Conservation (phyloP, 1,284 basidiomycete species). For the Exobasidium rhododendri region DNA sequence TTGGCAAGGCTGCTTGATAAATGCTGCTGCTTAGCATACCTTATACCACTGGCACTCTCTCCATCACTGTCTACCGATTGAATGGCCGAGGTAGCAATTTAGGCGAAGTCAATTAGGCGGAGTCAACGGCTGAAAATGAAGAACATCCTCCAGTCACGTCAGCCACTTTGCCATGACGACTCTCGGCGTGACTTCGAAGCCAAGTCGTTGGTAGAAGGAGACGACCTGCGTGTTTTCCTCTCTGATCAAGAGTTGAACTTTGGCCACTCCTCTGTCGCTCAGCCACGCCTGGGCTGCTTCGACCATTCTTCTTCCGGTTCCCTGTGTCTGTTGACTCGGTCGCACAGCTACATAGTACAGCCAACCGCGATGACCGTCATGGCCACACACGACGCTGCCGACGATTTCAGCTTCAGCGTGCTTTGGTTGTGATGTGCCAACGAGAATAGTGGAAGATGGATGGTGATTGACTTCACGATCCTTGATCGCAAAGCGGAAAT, state of each 20-base stretch:
- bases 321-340: not conserved
- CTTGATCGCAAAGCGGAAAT: not conserved
- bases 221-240: not conserved
- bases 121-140: too few species aligned
- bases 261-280: not conserved
- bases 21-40: too few species aligned
- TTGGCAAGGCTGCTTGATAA: conserved; percentile 1
- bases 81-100: too few species aligned
- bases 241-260: not conserved
- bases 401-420: too few species aligned
- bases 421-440: too few species aligned
- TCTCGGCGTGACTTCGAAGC: not conserved
- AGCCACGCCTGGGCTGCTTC: not conserved
- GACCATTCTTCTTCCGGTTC: not conserved
- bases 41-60: too few species aligned
- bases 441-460: not conserved
- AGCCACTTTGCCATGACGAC: conserved; percentile 2
- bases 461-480: not conserved
- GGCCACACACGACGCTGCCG: not conserved
- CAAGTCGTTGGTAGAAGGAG: not conserved
- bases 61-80: too few species aligned
- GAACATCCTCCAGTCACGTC: too few species aligned
- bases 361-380: conserved; percentile 2
- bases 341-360: not conserved
- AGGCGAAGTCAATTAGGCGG: too few species aligned